Evolutionary conservation across 2,329 filamentous ascomycete genomes (phyloP).

Genomic region (Calonectria fujianensis): DNA sequence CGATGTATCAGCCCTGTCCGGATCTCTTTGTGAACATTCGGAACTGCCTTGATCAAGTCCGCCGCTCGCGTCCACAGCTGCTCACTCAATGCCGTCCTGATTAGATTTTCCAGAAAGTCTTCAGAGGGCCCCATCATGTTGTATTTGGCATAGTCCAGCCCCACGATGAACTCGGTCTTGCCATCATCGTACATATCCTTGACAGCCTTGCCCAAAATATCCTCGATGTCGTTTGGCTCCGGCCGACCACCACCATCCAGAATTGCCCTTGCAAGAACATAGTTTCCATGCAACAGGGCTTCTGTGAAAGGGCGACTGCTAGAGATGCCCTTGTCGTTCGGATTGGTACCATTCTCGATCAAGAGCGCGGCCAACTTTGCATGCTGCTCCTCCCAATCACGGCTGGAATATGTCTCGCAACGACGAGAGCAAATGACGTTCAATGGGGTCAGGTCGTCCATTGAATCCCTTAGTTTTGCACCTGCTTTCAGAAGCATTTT

Average conservation of each 20-base stretch:
- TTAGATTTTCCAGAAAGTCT: constrained; percentile 46
- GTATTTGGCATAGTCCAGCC: constrained; percentile 51
- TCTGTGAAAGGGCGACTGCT: constrained; percentile 51
- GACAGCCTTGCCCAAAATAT: constrained; percentile 46
- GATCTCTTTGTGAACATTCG: constrained; percentile 45
- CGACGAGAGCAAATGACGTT: constrained; percentile 53
- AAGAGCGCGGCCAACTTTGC: constrained; percentile 52
- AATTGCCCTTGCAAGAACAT: constrained; percentile 49
- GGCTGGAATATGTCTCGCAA: constrained; percentile 50
- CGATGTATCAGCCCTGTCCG: constrained; percentile 50
- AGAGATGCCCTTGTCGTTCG: constrained; percentile 53
- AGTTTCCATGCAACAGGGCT: constrained; percentile 50
- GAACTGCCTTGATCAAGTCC: constrained; percentile 52
- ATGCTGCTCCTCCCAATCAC: constrained; percentile 54
- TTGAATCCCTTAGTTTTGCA: constrained; percentile 46
- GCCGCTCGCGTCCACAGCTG: constrained; percentile 54
- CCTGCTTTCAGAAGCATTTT: constrained; percentile 54
- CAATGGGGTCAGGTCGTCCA: constrained; percentile 51
- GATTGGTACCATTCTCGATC: constrained; percentile 52
- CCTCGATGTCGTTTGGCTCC: constrained; percentile 50
- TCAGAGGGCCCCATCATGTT: constrained; percentile 51
- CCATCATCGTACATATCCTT: constrained; percentile 54
- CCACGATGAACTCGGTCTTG: constrained; percentile 50
- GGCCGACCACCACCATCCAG: constrained; percentile 53
- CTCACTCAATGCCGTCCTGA: constrained; percentile 48